Conservation (phyloP, 805 yeast species). For the Candida silvicultrix region DNA sequence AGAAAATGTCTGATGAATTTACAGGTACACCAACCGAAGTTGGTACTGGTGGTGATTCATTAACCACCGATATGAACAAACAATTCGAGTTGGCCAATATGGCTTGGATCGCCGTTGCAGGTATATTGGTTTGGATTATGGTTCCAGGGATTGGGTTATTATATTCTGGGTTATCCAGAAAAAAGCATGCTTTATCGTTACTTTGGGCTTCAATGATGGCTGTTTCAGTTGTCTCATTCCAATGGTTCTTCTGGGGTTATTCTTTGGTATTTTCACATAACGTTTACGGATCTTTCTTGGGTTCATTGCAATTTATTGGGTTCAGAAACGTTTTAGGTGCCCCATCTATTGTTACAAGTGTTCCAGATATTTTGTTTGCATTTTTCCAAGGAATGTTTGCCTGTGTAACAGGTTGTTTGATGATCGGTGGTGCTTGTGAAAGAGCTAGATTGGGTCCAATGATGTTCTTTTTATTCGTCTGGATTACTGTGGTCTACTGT, state of each 20-base stretch:
- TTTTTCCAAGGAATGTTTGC: slow-evolving; percentile 98
- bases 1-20: slow-evolving; percentile 23
- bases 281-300: slow-evolving; percentile 60
- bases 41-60: slow-evolving; percentile 78
- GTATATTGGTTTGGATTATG: slow-evolving; percentile 89
- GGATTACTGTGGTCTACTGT: slow-evolving; percentile 94
- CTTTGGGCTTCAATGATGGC: slow-evolving; percentile 95
- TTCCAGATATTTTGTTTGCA: slow-evolving; percentile 90
- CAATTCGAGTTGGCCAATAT: slow-evolving; percentile 70
- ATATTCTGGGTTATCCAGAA: slow-evolving; percentile 90
- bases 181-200: slow-evolving; percentile 90
- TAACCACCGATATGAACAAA: slow-evolving; percentile 63
- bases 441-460: slow-evolving; percentile 94
- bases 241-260: slow-evolving; percentile 99
- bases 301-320: slow-evolving; percentile 76
- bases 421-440: slow-evolving; percentile 98
- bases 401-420: slow-evolving; percentile 81
- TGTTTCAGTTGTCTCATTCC: slow-evolving; percentile 74
- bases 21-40: slow-evolving; percentile 43
- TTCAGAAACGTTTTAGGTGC: slow-evolving; percentile 79
- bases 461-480: slow-evolving; percentile 89
- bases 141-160: slow-evolving; percentile 91
- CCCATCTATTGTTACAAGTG: slow-evolving; percentile 53
- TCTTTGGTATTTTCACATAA: slow-evolving; percentile 77
- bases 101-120: slow-evolving; percentile 81